Base-by-base conservation (phyloP, 2,329 filamentous ascomycete species). In the Biscogniauxia sp. region DNA sequence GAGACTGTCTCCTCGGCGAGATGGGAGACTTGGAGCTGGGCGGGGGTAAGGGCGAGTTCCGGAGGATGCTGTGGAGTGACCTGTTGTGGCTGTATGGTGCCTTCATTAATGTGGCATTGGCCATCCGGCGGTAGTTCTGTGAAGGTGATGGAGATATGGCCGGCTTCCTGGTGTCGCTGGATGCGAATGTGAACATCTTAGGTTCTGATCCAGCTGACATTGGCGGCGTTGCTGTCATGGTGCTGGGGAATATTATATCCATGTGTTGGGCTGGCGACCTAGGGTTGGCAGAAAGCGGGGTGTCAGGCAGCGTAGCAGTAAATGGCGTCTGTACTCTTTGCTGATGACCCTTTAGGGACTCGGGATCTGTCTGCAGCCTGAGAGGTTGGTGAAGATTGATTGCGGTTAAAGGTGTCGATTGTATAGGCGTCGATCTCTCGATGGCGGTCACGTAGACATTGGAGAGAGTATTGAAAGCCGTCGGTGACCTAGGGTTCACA, bases 361-460 rank as follows among this genome's bases (percentile, higher is more conserved):
- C 67, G 9, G 70, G 59, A 50, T 76, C 72, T 0, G 76, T 78
- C 58, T 77, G 74, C 3, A 80, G 66, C 51, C 72, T 76, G 51
- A 79, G 71, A 25, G 73, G 66, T 20, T 75, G 74, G 49, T 69
- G 74, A 45, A 78, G 78, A 64, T 80, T 79, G 71, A 84, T 82
- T 56, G 82, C 79, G 2, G 80, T 82, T 54, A 82, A 69, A 7
- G 82, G 79, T 45, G 81, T 78, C 37, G 78, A 71, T 51, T 78
- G 78, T 41, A 76, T 68, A 2, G 83, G 81, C 1, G 83, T 82
- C 26, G 83, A 80, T 62, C 84, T 82, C 72, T 86, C 85, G 57
- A 88, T 86, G 62, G 85, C 83, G 2, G 83, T 84, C 25, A 83
- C 82, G 68, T 88, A 88, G 62, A 85, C 82, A 73, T 88, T 88